Base-by-base conservation (phyloP, 768 basidiomycete species). In the Mrakia frigida region DNA sequence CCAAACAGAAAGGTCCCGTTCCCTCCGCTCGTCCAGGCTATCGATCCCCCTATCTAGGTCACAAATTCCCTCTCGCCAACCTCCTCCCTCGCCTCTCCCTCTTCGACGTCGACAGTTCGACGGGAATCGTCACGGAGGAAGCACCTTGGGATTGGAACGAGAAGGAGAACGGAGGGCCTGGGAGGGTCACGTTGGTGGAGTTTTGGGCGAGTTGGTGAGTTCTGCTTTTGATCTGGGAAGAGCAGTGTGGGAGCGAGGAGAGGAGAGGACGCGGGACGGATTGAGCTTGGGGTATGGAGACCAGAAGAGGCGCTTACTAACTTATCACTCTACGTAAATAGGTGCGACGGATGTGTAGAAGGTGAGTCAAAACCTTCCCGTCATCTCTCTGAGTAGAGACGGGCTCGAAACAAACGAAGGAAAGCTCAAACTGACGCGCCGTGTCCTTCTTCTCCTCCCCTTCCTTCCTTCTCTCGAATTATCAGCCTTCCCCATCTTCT, bases 301-400 rank as follows among this genome's bases (percentile, higher is more conserved):
- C 18, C 11, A 21, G 18, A 50, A 1, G 46, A 21, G 18, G 46
- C 46, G 46, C 46, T 50, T 14, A 50, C 6, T 50, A 3, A 18
- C 18, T 28, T 56, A 6, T 13, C 28, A 5, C 23, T 16, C 0
- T 10, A 21, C 70, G 14, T 16, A 25, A 35, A 50, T 50, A 72
- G 71, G 71, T 72, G 73, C 23, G 73, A 74, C 0, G 73, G 73
- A 39, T 74, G 73, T 35, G 33, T 65, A 28, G 73, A 68, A 68
- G 65, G 65, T 68, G 21, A 25, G 65, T 39, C n/a, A n/a, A 7
- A 13, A 3, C n/a, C 35, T 39, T 41, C 9, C 6, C 37, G 1
- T 33, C 21, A 33, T 14, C 7, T 37, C 61, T 63, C 61, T 18
- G 21, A 33, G 14, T 2, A 56, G 14, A 28, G 56, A 56, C 28